Evolutionary conservation across 2,329 filamentous ascomycete species (phyloP).

Genomic region (Colletotrichum orbiculare): DNA sequence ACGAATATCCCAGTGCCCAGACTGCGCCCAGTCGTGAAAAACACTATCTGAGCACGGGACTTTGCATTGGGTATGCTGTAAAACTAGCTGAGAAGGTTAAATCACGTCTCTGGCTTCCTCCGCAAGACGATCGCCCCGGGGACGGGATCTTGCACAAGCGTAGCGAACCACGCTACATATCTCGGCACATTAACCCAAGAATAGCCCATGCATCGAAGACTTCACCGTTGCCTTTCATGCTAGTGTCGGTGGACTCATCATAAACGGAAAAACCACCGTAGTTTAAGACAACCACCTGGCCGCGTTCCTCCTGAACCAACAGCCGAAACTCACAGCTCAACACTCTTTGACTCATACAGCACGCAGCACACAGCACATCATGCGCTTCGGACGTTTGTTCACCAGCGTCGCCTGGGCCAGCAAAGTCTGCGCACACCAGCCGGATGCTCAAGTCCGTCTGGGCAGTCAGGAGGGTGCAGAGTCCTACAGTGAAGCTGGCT

Average conservation of each 20-base stretch:
- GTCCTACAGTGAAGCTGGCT: no score
- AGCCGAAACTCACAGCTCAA: no score
- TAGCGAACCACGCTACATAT: not conserved
- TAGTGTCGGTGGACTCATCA: no score
- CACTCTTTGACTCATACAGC: not conserved
- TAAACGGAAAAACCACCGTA: not conserved
- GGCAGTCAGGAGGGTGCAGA: rapidly evolving
- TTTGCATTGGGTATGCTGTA: no score
- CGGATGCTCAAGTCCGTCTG: conserved; percentile 2
- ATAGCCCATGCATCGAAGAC: no score
- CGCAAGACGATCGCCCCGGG: not conserved
- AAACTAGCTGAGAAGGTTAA: no score
- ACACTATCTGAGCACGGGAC: not conserved
- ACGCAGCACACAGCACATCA: not conserved
- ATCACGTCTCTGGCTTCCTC: no score
- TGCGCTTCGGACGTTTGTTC: not conserved
- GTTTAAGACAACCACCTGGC: no score
- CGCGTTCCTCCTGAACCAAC: no score
- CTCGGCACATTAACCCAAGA: conserved; percentile 2
- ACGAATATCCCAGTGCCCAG: not conserved
- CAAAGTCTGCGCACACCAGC: not conserved
- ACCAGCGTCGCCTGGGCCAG: not conserved
- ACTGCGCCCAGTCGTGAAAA: not conserved
- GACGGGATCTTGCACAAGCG: not conserved
- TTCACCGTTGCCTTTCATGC: no score